Evolutionary conservation across 139 green algal species (phyloP).

Genomic region (Volvox africanus): DNA sequence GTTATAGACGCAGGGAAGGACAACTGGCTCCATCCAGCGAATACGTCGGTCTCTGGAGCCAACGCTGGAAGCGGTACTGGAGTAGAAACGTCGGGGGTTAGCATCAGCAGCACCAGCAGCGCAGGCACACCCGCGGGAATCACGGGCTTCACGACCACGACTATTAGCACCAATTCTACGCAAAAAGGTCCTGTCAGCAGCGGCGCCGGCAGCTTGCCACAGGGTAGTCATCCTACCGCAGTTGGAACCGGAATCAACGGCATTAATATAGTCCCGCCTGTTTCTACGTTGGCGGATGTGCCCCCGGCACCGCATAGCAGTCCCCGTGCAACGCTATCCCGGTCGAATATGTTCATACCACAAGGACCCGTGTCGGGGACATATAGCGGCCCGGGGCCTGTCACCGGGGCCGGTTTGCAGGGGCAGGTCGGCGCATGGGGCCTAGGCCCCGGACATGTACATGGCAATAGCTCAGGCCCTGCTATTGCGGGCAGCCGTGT

Average conservation of each 20-base stretch:
- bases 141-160: neutral
- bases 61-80: neutral
- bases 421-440: neutral
- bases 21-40: neutral
- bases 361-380: neutral
- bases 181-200: neutral
- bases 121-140: neutral
- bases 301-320: neutral
- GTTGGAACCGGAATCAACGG: neutral
- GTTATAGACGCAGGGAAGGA: neutral
- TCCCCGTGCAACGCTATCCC: neutral
- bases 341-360: neutral
- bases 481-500: conserved; percentile 39
- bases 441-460: neutral
- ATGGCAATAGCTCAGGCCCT: neutral
- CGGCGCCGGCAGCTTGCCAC: neutral
- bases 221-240: too few species aligned
- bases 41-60: neutral
- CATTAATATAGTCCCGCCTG: neutral
- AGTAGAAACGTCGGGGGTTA: conserved; percentile 24
- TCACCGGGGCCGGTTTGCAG: neutral
- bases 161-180: neutral
- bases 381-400: neutral
- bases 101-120: conserved; percentile 33
- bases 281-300: neutral